Percentiles rank a stretch among this genome's conserved stretches.
These are phyloP conservation scores for Ceraceosorus bombacis DNA, from an alignment of 1,284 basidiomycete genomes.

Conservation along the genomic window DNA sequence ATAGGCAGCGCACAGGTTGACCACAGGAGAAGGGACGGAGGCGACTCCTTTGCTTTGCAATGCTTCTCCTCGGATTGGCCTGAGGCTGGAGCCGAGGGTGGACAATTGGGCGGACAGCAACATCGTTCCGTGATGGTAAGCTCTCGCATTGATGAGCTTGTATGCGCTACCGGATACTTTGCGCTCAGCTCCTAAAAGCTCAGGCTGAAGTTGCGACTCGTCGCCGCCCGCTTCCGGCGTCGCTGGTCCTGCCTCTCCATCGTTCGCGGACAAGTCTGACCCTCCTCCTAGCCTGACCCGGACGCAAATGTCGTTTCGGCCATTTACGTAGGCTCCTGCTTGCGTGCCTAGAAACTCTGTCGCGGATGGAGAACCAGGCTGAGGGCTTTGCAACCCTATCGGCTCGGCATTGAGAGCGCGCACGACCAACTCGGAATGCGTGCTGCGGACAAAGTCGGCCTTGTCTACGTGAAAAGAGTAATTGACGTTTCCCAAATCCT, in stretches of 20 bases:
- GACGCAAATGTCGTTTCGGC: slow-evolving; percentile 66
- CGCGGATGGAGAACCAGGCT: not conserved
- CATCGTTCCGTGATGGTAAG: slow-evolving; percentile 99
- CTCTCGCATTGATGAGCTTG: slow-evolving; percentile 81
- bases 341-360: not conserved
- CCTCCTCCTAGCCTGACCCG: slow-evolving; percentile 54
- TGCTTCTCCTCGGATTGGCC: slow-evolving; percentile 66
- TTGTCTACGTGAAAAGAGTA: slow-evolving; percentile 88
- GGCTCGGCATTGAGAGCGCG: slow-evolving; percentile 59
- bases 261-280: slow-evolving; percentile 61
- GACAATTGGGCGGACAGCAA: slow-evolving; percentile 56
- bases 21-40: slow-evolving; percentile 84
- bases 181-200: slow-evolving; percentile 12
- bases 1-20: slow-evolving; percentile 63
- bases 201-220: slow-evolving; percentile 7
- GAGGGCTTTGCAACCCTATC: slow-evolving; percentile 4
- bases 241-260: slow-evolving; percentile 32
- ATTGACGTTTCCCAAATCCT: slow-evolving; percentile 97
- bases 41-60: slow-evolving; percentile 74
- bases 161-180: slow-evolving; percentile 96
- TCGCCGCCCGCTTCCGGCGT: slow-evolving; percentile 9
- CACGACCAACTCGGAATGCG: slow-evolving; percentile 70
- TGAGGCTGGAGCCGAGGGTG: slow-evolving; percentile 29
- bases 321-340: slow-evolving; percentile 60
- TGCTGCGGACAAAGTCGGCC: slow-evolving; percentile 67